Evolutionary conservation across 108 stramenopile genomes (phyloP).

Genomic region (Pelagomonas calceolata): DNA sequence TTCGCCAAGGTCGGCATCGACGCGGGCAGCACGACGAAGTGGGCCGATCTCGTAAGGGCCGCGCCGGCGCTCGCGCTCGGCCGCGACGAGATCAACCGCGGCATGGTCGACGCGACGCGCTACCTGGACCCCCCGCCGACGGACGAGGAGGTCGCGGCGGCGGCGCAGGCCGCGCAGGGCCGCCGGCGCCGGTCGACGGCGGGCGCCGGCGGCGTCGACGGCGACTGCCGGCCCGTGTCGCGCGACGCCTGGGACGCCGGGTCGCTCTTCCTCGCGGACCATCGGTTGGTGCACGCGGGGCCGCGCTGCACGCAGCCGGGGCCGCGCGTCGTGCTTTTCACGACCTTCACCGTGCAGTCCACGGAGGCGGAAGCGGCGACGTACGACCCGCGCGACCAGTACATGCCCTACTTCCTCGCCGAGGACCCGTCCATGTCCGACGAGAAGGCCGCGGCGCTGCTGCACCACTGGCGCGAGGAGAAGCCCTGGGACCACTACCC

Average conservation of each 20-base stretch:
- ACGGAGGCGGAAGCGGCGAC: neutral
- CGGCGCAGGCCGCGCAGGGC: too few relatives aligned
- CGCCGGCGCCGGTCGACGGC: too few relatives aligned
- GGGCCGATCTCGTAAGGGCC: neutral
- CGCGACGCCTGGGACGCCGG: neutral
- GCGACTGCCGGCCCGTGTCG: too few relatives aligned
- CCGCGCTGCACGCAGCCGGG: neutral
- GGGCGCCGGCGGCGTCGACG: too few relatives aligned
- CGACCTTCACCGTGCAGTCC: neutral
- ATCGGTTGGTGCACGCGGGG: neutral
- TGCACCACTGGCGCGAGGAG: neutral
- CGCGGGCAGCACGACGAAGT: neutral
- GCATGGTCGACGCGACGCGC: neutral
- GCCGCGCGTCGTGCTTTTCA: neutral
- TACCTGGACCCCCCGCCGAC: too few relatives aligned
- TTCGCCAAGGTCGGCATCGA: neutral
- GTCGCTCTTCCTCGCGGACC: neutral
- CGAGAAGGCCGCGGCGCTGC: neutral
- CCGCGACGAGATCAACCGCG: neutral
- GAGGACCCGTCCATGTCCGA: neutral
- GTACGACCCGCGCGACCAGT: neutral
- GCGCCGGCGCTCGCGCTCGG: neutral
- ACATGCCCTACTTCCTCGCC: constrained; percentile 2
- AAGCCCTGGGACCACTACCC: too few relatives aligned
- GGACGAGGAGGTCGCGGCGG: too few relatives aligned